Base-by-base conservation (phyloP, 1,284 basidiomycete genomes). In the Serendipita sp. region DNA sequence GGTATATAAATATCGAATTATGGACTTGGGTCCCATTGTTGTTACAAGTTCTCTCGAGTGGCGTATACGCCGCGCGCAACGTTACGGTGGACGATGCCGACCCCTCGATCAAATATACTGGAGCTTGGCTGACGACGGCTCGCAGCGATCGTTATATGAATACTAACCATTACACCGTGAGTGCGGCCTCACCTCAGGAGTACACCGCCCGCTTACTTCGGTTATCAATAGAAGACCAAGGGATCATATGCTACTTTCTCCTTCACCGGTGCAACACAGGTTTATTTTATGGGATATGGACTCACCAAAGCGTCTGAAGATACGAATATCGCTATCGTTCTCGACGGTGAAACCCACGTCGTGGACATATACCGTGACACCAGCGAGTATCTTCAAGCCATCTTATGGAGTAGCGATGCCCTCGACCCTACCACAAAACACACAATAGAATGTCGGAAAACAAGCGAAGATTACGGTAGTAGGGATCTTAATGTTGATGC, bases 401-500 rank as follows among this genome's bases (percentile, higher is more conserved):
- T 34, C n/a, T n/a, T 58, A 32, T 58, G 53, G 53, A 26, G 22
- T 26, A 58, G 53, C 32, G 53, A 32, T 26, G 4, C 17, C 22
- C 22, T 58, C 6, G 53, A 58, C 26, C 8, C 30, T 10, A 22
- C 15, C 53, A 6, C n/a, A 10, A 58, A 12, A 8, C 26, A 58
- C 30, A 58, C 53, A 3, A n/a, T 58, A 5, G 22, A 6, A 26
- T 22, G 17, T 32, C 22, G 30, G 53, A 58, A 58, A 35, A 58
- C 26, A 4, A 58, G 53, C 30, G 53, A 30, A 5, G 30, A 58
- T 58, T 6, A 58, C 30, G 32, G 53, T 32, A 26, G 53, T 32
- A 30, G 8, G 22, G 53, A 58, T n/a, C 53, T 58, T 26, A 58
- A 58, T n/a, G n/a, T 58, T n/a, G 53, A 58, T 58, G 53, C 53